phyloP scores from a whole-genome alignment of 345 rosid species.

The Populus nigra region DNA sequence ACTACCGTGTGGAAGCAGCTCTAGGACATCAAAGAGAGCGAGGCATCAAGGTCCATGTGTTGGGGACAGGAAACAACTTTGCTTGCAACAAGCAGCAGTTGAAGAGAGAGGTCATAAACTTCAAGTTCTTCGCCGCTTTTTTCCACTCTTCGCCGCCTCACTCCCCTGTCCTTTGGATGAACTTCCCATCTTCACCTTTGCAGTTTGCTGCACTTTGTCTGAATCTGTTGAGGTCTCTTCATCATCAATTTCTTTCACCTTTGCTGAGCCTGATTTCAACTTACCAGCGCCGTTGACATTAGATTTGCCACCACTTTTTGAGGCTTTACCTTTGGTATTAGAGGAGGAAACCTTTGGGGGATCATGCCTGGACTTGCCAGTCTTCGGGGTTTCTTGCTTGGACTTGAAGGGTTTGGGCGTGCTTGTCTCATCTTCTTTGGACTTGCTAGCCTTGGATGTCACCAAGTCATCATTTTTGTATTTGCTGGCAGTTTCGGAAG shows the following conservation, averaged over 20 bases:
- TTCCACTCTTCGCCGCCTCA: conserved; percentile 45
- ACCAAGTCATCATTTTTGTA: conserved; percentile 36
- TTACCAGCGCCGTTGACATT: conserved; percentile 41
- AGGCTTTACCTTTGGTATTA: conserved; percentile 36
- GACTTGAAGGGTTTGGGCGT: conserved; percentile 20
- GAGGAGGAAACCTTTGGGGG: conserved; percentile 36
- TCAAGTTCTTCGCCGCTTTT: conserved; percentile 55
- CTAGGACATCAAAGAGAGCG: background rate
- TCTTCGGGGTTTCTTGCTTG: conserved; percentile 33
- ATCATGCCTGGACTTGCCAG: conserved; percentile 49
- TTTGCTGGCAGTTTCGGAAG: conserved; percentile 36
- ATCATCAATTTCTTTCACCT: conserved; percentile 44
- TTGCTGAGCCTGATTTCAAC: conserved; percentile 47
- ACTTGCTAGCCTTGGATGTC: conserved; percentile 34
- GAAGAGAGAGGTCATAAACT: background rate
- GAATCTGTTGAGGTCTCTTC: conserved; percentile 53
- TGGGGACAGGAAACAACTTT: background rate
- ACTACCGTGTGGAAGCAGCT: conserved; percentile 5
- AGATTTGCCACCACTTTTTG: conserved; percentile 42
- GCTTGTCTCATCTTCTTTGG: conserved; percentile 28
- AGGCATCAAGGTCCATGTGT: background rate
- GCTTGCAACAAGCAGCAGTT: background rate
- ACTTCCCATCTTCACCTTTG: conserved; percentile 40
- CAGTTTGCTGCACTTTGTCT: conserved; percentile 32
- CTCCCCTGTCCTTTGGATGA: conserved; percentile 51